These are phyloP conservation scores for Rhododendron ovatum DNA, from an alignment of 148 eudicot species.

Conservation along the genomic window DNA sequence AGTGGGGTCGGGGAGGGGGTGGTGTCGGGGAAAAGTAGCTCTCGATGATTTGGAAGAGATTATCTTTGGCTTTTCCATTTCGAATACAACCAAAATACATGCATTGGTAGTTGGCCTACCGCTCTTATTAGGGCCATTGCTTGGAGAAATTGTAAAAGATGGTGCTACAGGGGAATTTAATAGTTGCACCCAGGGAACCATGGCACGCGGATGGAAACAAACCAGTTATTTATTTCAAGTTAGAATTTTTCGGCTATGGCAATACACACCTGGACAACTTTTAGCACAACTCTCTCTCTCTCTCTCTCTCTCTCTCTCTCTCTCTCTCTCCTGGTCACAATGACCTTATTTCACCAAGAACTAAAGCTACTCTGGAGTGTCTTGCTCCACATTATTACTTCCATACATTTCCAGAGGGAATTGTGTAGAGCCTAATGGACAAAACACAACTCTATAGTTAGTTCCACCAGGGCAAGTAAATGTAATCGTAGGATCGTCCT, in stretches of 20 bases:
- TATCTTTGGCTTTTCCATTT: not conserved
- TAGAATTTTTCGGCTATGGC: not conserved
- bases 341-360: not conserved
- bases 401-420: constrained; percentile 7
- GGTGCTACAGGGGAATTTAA: not conserved
- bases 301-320: not conserved
- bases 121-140: not conserved
- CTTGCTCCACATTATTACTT: not conserved
- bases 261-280: not conserved
- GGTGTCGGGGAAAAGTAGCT: no score
- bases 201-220: not conserved
- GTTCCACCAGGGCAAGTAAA: constrained; percentile 42
- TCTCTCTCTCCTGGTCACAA: not conserved
- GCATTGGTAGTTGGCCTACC: not conserved
- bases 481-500: constrained; percentile 42
- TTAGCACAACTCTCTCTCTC: not conserved
- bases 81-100: not conserved
- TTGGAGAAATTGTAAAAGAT: not conserved
- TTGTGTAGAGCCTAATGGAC: constrained; percentile 18
- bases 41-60: no score
- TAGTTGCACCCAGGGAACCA: not conserved
- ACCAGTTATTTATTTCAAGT: not conserved
- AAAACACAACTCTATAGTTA: constrained; percentile 40
- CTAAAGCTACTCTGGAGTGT: not conserved
- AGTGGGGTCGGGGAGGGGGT: no score